Conservation (phyloP, 352 stramenopile species). For the Pythium scleroteichum region DNA sequence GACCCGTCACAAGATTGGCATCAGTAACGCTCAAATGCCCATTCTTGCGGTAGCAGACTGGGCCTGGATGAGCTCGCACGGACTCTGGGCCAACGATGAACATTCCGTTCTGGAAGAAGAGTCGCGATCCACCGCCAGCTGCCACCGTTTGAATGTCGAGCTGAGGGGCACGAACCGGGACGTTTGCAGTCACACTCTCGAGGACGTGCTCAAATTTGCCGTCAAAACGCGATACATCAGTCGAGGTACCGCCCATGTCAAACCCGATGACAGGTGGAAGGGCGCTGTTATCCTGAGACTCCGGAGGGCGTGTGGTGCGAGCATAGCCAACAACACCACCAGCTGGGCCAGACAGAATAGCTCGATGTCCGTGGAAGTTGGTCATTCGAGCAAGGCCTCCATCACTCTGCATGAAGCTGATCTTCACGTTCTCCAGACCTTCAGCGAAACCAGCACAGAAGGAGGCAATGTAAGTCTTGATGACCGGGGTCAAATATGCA, state of each 20-base stretch:
- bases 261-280: constrained; percentile 94
- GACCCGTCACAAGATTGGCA: constrained; percentile 97
- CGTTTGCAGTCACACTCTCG: constrained; percentile 97
- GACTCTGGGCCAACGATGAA: constrained; percentile 98
- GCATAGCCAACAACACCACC: constrained; percentile 97
- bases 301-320: constrained; percentile 84
- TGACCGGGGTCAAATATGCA: constrained; percentile 98
- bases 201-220: constrained; percentile 98
- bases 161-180: constrained; percentile 97
- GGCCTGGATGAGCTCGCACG: constrained; percentile 95
- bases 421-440: constrained; percentile 88
- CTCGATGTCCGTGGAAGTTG: constrained; percentile 90
- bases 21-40: constrained; percentile 97
- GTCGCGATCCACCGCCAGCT: constrained; percentile 93
- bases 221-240: constrained; percentile 97
- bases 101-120: constrained; percentile 97
- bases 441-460: constrained; percentile 97
- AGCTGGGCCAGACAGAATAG: constrained; percentile 94
- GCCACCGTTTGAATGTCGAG: constrained; percentile 99
- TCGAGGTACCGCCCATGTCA: constrained; percentile 99
- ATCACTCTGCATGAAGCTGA: constrained; percentile 99
- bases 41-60: constrained; percentile 97
- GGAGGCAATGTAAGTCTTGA: constrained; percentile 96
- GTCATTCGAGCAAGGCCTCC: constrained; percentile 96
- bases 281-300: constrained; percentile 19